Evolutionary conservation across 495 filamentous ascomycete genomes (phyloP).

Genomic region (Talaromyces ruber): DNA sequence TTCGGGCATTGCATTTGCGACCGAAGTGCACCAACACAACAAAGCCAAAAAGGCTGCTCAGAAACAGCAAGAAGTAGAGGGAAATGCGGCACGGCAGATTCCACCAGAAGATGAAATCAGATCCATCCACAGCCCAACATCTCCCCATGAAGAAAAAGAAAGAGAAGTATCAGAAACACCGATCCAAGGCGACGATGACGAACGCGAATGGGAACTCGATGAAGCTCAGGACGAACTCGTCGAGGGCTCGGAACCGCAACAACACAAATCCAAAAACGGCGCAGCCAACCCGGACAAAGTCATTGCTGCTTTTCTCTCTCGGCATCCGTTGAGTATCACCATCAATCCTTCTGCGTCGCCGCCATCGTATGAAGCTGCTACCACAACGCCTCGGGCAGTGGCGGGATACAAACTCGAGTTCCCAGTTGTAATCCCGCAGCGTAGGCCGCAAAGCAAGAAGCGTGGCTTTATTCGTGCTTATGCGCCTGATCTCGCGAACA

Average conservation of each 20-base stretch:
- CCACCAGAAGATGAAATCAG: not conserved
- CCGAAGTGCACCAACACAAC: constrained; percentile 26
- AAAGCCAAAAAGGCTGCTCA: constrained; percentile 18
- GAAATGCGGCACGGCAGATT: not conserved
- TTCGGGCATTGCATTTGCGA: constrained; percentile 36
- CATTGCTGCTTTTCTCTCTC: constrained; percentile 16
- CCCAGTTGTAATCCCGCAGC: constrained; percentile 27
- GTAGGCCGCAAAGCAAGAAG: constrained; percentile 18
- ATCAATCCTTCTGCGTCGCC: not conserved
- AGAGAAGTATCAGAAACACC: constrained; percentile 7
- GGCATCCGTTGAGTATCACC: constrained; percentile 3
- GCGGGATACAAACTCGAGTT: constrained; percentile 28
- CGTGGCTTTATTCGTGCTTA: constrained; percentile 35
- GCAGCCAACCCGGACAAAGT: constrained; percentile 11
- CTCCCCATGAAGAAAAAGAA: constrained; percentile 11
- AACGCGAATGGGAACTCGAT: constrained; percentile 38
- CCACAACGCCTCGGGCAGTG: not conserved
- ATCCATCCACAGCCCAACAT: constrained; percentile 10
- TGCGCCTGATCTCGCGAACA: constrained; percentile 40
- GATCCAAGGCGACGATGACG: constrained; percentile 21
- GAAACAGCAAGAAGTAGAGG: constrained; percentile 10
- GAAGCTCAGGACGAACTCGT: constrained; percentile 24
- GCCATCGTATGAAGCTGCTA: not conserved
- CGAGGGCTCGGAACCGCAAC: constrained; percentile 1
- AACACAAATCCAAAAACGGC: constrained; percentile 6